These are phyloP conservation scores for Glebionis coronaria DNA, from an alignment of 129 eudicot genomes.

Conservation along the genomic window DNA sequence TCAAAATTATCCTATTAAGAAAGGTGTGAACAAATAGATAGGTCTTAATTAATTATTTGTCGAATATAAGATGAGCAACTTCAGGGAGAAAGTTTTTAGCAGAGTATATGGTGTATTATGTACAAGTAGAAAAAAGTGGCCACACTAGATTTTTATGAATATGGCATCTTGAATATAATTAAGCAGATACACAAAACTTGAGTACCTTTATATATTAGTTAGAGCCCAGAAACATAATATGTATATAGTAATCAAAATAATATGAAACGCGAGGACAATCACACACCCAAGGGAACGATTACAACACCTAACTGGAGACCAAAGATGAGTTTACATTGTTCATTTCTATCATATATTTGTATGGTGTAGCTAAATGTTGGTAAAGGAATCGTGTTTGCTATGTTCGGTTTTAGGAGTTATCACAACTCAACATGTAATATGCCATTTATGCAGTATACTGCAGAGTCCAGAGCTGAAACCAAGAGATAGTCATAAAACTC, in stretches of 20 bases:
- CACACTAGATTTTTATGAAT: too few species aligned
- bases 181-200: background rate
- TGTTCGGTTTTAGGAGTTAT: background rate
- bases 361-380: background rate
- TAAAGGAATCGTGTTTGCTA: background rate
- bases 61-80: background rate
- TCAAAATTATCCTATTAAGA: background rate
- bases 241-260: conserved; percentile 1
- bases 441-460: background rate
- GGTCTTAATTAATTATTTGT: conserved; percentile 18
- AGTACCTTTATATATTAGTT: too few species aligned
- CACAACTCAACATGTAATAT: background rate
- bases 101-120: too few species aligned
- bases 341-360: background rate
- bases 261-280: background rate
- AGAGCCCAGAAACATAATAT: background rate
- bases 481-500: too few species aligned
- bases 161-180: background rate
- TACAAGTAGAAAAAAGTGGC: too few species aligned
- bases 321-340: background rate
- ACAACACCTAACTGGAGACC: background rate
- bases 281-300: conserved; percentile 1
- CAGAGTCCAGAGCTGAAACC: background rate
- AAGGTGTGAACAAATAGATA: background rate
- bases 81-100: too few species aligned